Percentiles rank a stretch among this genome's conserved stretches.
These are phyloP conservation scores for Euclidium syriacum DNA, from an alignment of 345 rosid species.

Conservation along the genomic window DNA sequence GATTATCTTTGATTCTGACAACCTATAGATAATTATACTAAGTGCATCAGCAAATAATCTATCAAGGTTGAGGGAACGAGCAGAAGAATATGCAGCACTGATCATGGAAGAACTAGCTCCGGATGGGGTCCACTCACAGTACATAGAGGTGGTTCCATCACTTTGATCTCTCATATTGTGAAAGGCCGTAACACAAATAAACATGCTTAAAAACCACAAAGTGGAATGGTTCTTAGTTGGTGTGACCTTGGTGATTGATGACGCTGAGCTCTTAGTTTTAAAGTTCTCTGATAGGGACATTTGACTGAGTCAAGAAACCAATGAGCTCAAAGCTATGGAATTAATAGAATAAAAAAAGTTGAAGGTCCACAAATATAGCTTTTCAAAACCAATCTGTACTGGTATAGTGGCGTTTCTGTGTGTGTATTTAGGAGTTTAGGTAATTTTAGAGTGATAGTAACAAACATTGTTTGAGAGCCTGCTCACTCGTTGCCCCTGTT, in stretches of 20 bases:
- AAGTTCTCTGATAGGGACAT: conserved; percentile 15
- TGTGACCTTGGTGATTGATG: conserved; percentile 20
- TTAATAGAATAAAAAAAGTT: background rate
- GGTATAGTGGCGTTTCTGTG: background rate
- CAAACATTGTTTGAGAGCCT: background rate
- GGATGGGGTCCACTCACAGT: conserved; percentile 49
- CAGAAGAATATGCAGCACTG: conserved; percentile 93
- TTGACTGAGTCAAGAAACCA: conserved; percentile 22
- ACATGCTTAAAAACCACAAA: background rate
- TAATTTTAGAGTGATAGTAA: background rate
- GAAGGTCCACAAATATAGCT: background rate
- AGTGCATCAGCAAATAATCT: conserved; percentile 92
- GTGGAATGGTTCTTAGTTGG: conserved; percentile 11
- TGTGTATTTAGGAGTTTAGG: background rate
- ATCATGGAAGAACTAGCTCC: conserved; percentile 95
- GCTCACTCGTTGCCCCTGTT: background rate
- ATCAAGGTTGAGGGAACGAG: conserved; percentile 87
- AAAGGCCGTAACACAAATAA: conserved; percentile 7
- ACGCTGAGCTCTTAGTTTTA: background rate
- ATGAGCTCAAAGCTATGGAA: conserved; percentile 1
- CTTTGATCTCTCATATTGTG: background rate
- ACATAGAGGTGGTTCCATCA: conserved; percentile 67
- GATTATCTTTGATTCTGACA: conserved; percentile 16
- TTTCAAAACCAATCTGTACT: background rate
- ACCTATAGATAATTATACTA: conserved; percentile 68